phyloP scores from a whole-genome alignment of 306 rosid genomes.

The Glycine tomentella region DNA sequence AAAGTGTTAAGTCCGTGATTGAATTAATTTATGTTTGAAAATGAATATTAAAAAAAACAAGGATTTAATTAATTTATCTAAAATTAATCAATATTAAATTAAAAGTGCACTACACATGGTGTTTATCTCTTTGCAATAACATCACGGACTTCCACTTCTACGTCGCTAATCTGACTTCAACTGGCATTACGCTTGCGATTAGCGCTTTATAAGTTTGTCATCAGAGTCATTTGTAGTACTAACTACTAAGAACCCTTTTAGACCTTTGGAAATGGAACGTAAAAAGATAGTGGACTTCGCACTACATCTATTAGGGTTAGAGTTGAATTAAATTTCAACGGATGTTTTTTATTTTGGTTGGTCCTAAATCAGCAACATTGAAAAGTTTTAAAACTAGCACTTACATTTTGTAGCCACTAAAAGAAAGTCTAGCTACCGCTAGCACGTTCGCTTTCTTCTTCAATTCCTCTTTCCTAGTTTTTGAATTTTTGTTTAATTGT shows the following conservation, averaged over 20 bases:
- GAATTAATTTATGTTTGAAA: neutral
- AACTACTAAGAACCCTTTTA: neutral
- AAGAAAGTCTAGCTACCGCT: neutral
- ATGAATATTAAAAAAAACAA: neutral
- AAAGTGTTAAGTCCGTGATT: conserved; percentile 14
- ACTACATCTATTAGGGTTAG: neutral
- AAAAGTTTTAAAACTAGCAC: neutral
- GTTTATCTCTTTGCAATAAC: neutral
- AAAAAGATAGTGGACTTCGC: conserved; percentile 2
- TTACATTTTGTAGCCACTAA: neutral
- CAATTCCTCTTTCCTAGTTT: neutral
- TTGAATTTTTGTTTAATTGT: neutral
- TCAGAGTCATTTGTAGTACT: neutral
- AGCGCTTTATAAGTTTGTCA: conserved; percentile 10
- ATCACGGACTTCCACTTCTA: no score
- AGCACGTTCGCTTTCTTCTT: neutral
- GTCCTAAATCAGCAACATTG: neutral
- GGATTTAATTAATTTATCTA: neutral
- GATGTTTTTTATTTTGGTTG: neutral
- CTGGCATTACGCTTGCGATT: neutral
- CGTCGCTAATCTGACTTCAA: neutral
- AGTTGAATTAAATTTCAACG: neutral
- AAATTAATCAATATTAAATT: neutral
- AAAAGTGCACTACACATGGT: neutral
- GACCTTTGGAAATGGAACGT: neutral